Evolutionary conservation across 257 asterid species (phyloP).

Genomic region (Primulina tabacum): DNA sequence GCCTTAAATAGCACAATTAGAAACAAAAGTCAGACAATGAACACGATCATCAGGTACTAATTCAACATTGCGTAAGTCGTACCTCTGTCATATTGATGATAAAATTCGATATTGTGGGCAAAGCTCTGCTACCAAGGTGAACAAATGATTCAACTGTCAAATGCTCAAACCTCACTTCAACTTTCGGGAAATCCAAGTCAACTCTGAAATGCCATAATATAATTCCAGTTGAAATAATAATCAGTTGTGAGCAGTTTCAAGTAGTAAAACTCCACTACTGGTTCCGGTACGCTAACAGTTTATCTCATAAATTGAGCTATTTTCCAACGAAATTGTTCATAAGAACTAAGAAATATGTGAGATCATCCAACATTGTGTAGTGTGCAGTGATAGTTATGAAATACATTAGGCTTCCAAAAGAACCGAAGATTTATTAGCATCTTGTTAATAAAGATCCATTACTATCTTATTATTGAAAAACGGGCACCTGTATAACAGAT

Average conservation of each 20-base stretch:
- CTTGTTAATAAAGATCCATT: not conserved
- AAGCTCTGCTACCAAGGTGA: conserved; percentile 85
- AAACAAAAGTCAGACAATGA: conserved; percentile 29
- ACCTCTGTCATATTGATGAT: conserved; percentile 88
- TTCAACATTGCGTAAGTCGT: conserved; percentile 13
- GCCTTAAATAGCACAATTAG: conserved; percentile 44
- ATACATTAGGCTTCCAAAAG: not conserved
- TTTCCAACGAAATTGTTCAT: not conserved
- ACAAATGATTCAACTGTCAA: conserved; percentile 71
- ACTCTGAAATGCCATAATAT: conserved; percentile 53
- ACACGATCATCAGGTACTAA: not conserved
- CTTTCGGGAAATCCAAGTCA: conserved; percentile 84
- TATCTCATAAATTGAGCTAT: not conserved
- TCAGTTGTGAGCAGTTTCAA: not conserved
- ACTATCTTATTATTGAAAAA: not conserved
- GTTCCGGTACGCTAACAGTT: not conserved
- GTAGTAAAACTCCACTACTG: not conserved
- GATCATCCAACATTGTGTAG: not conserved
- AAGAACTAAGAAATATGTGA: not conserved
- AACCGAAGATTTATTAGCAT: not conserved
- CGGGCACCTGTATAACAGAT: not conserved
- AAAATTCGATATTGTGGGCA: conserved; percentile 91
- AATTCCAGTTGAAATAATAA: not conserved
- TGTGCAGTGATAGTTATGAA: not conserved
- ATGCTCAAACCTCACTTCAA: conserved; percentile 80